Evolutionary conservation across 192 early-diverging fungal genomes (phyloP).

Genomic region (Podila clonocystis): DNA sequence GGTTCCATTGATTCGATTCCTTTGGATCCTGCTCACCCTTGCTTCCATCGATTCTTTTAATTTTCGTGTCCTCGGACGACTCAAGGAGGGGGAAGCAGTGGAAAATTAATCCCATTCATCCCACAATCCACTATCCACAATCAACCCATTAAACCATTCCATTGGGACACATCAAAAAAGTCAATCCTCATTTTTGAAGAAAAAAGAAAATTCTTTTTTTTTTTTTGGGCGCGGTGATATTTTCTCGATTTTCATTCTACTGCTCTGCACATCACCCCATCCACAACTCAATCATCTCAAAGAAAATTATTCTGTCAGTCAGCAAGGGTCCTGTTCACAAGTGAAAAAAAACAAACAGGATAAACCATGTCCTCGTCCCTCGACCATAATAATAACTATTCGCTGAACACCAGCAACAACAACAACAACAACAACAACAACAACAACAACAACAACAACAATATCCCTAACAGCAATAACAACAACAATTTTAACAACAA

Average conservation of each 20-base stretch:
- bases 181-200: too few relatives aligned
- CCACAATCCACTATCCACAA: too few relatives aligned
- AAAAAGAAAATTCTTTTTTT: background rate
- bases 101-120: too few relatives aligned
- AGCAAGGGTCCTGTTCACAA: background rate
- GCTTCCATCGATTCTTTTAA: too few relatives aligned
- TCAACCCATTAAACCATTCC: too few relatives aligned
- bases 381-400: constrained; percentile 14
- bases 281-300: background rate
- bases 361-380: constrained; percentile 27
- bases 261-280: background rate
- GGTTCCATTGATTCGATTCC: too few relatives aligned
- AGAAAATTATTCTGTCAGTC: background rate
- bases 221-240: too few relatives aligned
- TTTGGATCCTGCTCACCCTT: too few relatives aligned
- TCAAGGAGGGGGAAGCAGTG: too few relatives aligned
- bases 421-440: constrained; percentile 12
- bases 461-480: constrained; percentile 3
- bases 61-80: too few relatives aligned
- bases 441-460: constrained; percentile 2
- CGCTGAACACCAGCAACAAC: constrained; percentile 5
- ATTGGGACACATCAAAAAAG: too few relatives aligned
- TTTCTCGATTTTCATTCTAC: background rate
- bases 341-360: background rate
- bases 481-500: background rate